These are phyloP conservation scores for Cladobotryum protrusum DNA, from an alignment of 2,329 filamentous ascomycete genomes.

Conservation along the genomic window DNA sequence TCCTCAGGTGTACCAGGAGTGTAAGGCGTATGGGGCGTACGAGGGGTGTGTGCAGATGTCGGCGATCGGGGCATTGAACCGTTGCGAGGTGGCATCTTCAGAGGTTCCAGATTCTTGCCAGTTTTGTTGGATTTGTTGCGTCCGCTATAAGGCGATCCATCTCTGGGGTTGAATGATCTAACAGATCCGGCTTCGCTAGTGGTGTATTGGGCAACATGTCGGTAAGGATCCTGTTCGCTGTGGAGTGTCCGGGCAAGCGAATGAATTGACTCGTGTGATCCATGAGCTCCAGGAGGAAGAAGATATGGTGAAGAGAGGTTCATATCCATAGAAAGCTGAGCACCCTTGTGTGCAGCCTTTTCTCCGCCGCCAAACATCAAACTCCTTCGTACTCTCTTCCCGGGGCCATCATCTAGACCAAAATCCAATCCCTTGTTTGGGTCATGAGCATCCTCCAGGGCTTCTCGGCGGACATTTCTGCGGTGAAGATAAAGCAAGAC, in stretches of 20 bases:
- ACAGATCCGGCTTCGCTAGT: constrained; percentile 51
- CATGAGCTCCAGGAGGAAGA: constrained; percentile 74
- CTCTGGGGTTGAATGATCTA: constrained; percentile 42
- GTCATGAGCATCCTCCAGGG: constrained; percentile 74
- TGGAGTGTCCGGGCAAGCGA: constrained; percentile 73
- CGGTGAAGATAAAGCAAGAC: constrained; percentile 74
- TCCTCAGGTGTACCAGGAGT: constrained; percentile 31
- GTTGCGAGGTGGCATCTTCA: constrained; percentile 5
- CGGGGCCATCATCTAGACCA: constrained; percentile 58
- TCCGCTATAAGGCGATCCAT: constrained; percentile 39
- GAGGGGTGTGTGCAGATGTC: background rate
- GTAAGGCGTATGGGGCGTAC: constrained; percentile 1
- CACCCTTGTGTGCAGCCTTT: constrained; percentile 41
- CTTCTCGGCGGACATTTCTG: constrained; percentile 64
- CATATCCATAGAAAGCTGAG: constrained; percentile 65
- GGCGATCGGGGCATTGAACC: background rate
- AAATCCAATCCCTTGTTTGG: constrained; percentile 91
- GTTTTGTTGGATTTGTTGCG: constrained; percentile 29
- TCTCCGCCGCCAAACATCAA: constrained; percentile 46
- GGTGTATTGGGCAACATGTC: constrained; percentile 53
- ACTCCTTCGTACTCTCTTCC: constrained; percentile 30
- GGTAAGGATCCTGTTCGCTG: constrained; percentile 78
- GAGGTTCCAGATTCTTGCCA: background rate
- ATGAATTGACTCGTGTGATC: constrained; percentile 79
- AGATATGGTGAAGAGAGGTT: constrained; percentile 80